Percentiles rank a stretch among this genome's conserved stretches.
Evolutionary conservation across 164 flowering plant genomes (phyloP).

Genomic region (Magnolia sinica): DNA sequence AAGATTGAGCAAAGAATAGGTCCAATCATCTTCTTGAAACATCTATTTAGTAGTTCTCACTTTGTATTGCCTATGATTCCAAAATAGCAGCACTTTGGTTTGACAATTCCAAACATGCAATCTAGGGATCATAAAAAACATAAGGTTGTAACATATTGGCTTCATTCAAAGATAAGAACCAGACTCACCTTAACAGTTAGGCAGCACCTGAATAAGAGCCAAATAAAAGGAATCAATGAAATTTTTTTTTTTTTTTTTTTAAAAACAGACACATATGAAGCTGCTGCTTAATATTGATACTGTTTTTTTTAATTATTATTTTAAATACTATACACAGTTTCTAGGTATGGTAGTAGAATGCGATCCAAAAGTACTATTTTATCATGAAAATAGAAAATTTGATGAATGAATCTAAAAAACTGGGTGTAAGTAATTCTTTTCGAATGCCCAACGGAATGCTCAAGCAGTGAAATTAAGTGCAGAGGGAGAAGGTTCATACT

Average conservation of each 20-base stretch:
- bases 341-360: not conserved
- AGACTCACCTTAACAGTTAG: conserved; percentile 30
- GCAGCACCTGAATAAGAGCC: conserved; percentile 28
- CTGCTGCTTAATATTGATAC: not conserved
- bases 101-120: too few relatives aligned
- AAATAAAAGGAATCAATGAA: not conserved
- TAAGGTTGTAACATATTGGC: too few relatives aligned
- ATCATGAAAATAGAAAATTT: too few relatives aligned
- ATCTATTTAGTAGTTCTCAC: too few relatives aligned
- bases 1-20: too few relatives aligned
- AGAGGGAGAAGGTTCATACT: conserved; percentile 19
- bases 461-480: not conserved
- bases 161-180: not conserved
- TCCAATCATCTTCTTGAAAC: too few relatives aligned
- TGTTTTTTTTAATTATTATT: too few relatives aligned
- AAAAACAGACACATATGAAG: not conserved
- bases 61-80: too few relatives aligned
- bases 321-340: not conserved
- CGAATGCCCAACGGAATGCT: too few relatives aligned
- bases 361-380: not conserved
- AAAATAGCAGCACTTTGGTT: too few relatives aligned
- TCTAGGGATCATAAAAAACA: too few relatives aligned
- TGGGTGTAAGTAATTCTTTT: not conserved
- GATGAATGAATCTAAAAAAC: not conserved
- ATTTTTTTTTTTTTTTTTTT: too few relatives aligned